Percentiles rank a stretch among this genome's conserved stretches.
phyloP scores from a whole-genome alignment of 202 grass and related monocot genomes.

The Setaria italica region DNA sequence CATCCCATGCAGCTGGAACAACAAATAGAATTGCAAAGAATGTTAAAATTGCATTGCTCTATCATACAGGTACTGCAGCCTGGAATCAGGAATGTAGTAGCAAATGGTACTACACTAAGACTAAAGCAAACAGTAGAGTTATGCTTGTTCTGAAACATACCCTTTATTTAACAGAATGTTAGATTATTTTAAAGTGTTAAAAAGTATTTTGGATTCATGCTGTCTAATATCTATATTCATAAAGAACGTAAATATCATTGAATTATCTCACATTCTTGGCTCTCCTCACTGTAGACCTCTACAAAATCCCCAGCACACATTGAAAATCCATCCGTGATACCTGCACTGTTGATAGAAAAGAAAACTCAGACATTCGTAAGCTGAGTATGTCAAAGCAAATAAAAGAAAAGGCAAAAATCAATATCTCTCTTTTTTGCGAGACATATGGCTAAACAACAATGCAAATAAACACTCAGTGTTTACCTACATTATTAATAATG shows the following conservation, averaged over 20 bases:
- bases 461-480: constrained; percentile 30
- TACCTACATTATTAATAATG: constrained; percentile 50
- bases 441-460: constrained; percentile 18
- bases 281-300: constrained; percentile 90
- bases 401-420: constrained; percentile 18
- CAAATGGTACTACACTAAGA: constrained; percentile 1
- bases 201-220: background rate
- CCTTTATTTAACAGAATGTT: constrained; percentile 18
- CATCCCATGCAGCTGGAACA: constrained; percentile 91
- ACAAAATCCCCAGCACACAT: constrained; percentile 98
- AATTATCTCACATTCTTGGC: constrained; percentile 81
- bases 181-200: background rate
- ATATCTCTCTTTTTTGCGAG: background rate
- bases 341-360: constrained; percentile 62
- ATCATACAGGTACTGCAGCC: constrained; percentile 13
- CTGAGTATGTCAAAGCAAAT: constrained; percentile 31
- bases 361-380: constrained; percentile 16
- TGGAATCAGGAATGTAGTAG: constrained; percentile 8
- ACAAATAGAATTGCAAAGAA: constrained; percentile 36
- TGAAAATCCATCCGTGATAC: constrained; percentile 97
- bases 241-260: background rate
- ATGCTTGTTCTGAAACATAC: constrained; percentile 33
- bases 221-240: constrained; percentile 21
- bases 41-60: constrained; percentile 11
- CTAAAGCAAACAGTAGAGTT: constrained; percentile 8